A percentile compares a stretch with the other conserved stretches of the same genome.
Conservation (phyloP, 1,284 basidiomycete genomes). For the Uromyces viciae-fabae region DNA sequence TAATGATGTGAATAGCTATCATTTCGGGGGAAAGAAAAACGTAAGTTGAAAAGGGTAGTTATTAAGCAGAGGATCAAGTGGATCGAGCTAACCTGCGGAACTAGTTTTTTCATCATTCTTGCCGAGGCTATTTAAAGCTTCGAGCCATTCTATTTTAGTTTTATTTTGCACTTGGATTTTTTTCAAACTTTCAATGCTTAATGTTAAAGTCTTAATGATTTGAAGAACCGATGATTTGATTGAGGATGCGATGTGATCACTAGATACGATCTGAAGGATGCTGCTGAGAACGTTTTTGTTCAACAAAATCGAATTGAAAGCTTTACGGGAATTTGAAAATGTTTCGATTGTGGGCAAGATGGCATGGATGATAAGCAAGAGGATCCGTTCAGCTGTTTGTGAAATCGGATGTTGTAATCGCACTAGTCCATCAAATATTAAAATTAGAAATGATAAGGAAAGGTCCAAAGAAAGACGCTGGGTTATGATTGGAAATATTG, state of each 20-base stretch:
- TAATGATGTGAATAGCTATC: neutral
- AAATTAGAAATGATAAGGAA: neutral
- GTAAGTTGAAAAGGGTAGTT: neutral
- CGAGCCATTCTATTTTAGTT: constrained; percentile 11
- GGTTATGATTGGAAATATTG: neutral
- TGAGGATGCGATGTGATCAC: neutral
- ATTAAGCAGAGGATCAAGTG: too few species aligned
- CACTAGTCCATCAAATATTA: neutral
- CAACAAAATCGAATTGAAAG: constrained; percentile 6
- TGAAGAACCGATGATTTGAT: neutral
- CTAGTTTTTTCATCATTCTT: neutral
- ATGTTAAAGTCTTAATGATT: neutral
- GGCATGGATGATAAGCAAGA: neutral
- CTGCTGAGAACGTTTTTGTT: neutral
- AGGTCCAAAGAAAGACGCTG: constrained; percentile 13
- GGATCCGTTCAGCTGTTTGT: neutral
- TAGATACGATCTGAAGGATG: neutral
- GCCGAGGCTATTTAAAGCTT: neutral
- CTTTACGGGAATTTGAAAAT: constrained; percentile 8
- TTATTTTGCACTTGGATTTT: neutral
- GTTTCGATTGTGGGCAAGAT: constrained; percentile 8
- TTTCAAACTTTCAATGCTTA: constrained; percentile 15
- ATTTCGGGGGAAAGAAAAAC: neutral
- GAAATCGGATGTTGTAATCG: neutral
- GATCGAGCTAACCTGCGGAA: neutral